Percentiles rank a stretch among this genome's conserved stretches.
phyloP scores from a whole-genome alignment of 2,329 filamentous ascomycete species.

The Hortaea werneckii region DNA sequence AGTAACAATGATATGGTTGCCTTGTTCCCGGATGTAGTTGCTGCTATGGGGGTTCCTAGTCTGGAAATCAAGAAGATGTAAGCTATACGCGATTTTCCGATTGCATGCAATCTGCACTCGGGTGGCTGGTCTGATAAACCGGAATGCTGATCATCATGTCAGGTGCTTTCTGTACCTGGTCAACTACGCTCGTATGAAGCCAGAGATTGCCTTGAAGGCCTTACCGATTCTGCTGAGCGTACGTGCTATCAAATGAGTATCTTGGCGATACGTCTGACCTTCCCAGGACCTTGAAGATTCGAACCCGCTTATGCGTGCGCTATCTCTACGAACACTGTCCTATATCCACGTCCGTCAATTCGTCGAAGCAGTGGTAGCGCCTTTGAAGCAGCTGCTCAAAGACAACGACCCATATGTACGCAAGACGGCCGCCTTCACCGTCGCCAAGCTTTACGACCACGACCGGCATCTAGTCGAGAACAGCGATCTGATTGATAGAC shows the following conservation, averaged over 20 bases:
- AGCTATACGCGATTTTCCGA: conserved; percentile 19
- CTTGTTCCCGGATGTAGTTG: conserved; percentile 88
- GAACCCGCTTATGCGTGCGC: conserved; percentile 83
- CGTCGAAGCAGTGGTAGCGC: conserved; percentile 77
- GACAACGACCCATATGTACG: conserved; percentile 92
- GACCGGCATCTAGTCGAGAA: conserved; percentile 80
- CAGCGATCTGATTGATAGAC: conserved; percentile 81
- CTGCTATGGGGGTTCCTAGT: conserved; percentile 87
- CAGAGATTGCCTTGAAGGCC: conserved; percentile 87
- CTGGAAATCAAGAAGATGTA: conserved; percentile 99
- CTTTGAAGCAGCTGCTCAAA: conserved; percentile 71
- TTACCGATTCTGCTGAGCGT: conserved; percentile 77
- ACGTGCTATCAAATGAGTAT: conserved; percentile 20
- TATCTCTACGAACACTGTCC: conserved; percentile 89
- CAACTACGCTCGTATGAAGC: conserved; percentile 91
- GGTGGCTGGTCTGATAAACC: no score
- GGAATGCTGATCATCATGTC: conserved; percentile 2
- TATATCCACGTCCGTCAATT: conserved; percentile 96
- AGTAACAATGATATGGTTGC: conserved; percentile 99
- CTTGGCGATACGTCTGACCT: not conserved
- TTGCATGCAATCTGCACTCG: no score
- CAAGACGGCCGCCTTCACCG: conserved; percentile 92
- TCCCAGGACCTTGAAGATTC: conserved; percentile 79
- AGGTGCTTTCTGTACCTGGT: conserved; percentile 98
- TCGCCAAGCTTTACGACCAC: conserved; percentile 96